These are phyloP conservation scores for Alternaria gansuensis DNA, from an alignment of 2,329 filamentous ascomycete genomes.

Conservation along the genomic window DNA sequence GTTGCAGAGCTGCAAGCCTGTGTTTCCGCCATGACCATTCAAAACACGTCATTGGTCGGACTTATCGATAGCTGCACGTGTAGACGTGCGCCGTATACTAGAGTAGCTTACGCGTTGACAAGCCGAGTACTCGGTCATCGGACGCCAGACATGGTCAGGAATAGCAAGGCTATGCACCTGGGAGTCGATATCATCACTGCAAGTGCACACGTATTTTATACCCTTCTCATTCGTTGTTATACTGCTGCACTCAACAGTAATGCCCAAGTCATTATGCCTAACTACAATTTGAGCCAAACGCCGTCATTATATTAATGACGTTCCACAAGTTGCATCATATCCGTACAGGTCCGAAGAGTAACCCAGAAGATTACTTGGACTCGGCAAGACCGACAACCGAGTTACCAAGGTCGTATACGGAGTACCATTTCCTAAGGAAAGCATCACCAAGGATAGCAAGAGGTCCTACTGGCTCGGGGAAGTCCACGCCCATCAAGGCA, in stretches of 20 bases:
- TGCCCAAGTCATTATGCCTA: constrained; percentile 25
- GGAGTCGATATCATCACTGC: background rate
- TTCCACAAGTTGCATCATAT: constrained; percentile 12
- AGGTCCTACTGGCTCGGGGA: constrained; percentile 84
- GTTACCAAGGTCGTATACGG: constrained; percentile 93
- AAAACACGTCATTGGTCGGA: constrained; percentile 21
- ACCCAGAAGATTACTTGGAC: constrained; percentile 67
- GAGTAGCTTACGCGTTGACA: constrained; percentile 7
- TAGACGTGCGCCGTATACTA: constrained; percentile 2
- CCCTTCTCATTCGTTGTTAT: constrained; percentile 23
- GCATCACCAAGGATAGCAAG: constrained; percentile 93
- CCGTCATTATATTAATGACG: constrained; percentile 13
- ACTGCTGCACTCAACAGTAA: constrained; percentile 20
- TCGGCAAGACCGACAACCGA: constrained; percentile 87
- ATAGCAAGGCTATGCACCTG: no score
- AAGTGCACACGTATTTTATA: background rate
- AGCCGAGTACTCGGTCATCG: no score
- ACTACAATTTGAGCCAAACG: constrained; percentile 38
- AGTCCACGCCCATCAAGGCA: constrained; percentile 93
- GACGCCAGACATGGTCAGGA: no score
- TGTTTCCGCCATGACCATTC: constrained; percentile 3
- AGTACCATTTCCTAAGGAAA: constrained; percentile 86
- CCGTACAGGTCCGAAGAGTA: background rate
- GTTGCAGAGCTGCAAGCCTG: constrained; percentile 8
- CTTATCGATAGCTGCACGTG: constrained; percentile 22